These are phyloP conservation scores for Scalesia atractyloides DNA, from an alignment of 129 eudicot genomes.

Conservation along the genomic window DNA sequence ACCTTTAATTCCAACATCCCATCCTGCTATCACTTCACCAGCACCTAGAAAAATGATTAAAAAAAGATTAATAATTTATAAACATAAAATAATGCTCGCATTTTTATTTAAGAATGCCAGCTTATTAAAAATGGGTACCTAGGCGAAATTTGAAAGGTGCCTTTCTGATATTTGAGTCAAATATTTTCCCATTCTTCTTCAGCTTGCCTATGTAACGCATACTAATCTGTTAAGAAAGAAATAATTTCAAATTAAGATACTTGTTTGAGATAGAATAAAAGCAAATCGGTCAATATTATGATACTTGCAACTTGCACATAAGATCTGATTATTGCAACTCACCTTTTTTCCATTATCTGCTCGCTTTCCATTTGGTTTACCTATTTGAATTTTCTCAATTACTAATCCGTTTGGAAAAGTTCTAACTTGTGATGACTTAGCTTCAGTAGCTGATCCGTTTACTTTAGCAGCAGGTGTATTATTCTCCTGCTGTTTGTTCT, in stretches of 20 bases:
- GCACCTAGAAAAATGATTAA: slow-evolving; percentile 46
- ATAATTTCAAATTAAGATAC: neutral
- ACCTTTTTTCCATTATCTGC: slow-evolving; percentile 90
- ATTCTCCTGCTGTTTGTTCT: slow-evolving; percentile 50
- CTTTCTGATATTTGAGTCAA: slow-evolving; percentile 81
- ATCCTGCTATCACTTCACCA: slow-evolving; percentile 89
- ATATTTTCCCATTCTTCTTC: slow-evolving; percentile 77
- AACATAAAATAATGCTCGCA: neutral
- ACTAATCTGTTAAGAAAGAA: slow-evolving; percentile 51
- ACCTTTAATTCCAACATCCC: slow-evolving; percentile 99
- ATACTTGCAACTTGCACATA: neutral
- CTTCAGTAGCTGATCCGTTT: slow-evolving; percentile 34
- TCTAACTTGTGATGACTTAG: slow-evolving; percentile 65
- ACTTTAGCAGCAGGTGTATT: slow-evolving; percentile 30
- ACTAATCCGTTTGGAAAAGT: slow-evolving; percentile 77
- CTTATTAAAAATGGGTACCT: slow-evolving; percentile 43
- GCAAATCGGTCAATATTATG: neutral
- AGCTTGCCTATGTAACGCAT: slow-evolving; percentile 90
- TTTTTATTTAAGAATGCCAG: neutral
- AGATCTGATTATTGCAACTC: slow-evolving; percentile 1
- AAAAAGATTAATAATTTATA: neutral
- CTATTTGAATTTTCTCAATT: slow-evolving; percentile 82
- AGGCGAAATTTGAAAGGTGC: slow-evolving; percentile 86
- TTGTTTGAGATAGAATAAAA: neutral
- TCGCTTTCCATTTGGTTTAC: slow-evolving; percentile 86